Evolutionary conservation across 345 rosid species (phyloP).

Genomic region (Jatropha curcas): DNA sequence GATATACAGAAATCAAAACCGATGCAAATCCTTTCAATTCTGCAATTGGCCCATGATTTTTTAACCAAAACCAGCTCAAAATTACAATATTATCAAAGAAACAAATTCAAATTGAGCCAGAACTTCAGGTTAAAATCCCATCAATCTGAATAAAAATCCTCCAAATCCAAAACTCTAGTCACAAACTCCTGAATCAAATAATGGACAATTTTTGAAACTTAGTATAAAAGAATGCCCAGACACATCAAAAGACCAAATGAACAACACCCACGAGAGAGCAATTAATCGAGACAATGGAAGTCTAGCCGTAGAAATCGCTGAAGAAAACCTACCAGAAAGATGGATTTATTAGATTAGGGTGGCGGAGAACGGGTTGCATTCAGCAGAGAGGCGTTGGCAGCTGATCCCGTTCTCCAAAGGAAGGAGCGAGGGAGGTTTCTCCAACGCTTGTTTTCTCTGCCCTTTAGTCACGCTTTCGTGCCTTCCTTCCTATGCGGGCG

Average conservation of each 20-base stretch:
- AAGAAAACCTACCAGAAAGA: conserved; percentile 3
- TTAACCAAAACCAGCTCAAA: background rate
- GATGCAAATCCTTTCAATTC: conserved; percentile 31
- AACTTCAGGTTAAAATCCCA: background rate
- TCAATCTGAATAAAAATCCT: background rate
- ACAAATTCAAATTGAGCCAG: background rate
- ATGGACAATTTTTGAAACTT: background rate
- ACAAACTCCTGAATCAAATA: background rate
- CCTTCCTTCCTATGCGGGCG: background rate
- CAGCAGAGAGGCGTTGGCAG: background rate
- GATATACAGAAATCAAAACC: conserved; percentile 27
- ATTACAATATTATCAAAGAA: background rate
- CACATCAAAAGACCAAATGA: background rate
- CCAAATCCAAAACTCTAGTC: background rate
- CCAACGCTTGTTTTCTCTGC: background rate
- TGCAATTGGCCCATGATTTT: conserved; percentile 25
- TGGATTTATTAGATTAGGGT: background rate
- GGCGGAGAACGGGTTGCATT: conserved; percentile 2
- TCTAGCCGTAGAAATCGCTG: background rate
- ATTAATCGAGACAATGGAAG: background rate
- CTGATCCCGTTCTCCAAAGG: background rate
- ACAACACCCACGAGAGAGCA: conserved; percentile 1
- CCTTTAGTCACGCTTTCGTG: too few species aligned
- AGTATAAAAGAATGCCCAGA: background rate
- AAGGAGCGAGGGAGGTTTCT: background rate